Evolutionary conservation across 164 flowering plant species (phyloP), one percentile per base, ranked within the genome.

Genomic region (Amborella trichopoda): DNA sequence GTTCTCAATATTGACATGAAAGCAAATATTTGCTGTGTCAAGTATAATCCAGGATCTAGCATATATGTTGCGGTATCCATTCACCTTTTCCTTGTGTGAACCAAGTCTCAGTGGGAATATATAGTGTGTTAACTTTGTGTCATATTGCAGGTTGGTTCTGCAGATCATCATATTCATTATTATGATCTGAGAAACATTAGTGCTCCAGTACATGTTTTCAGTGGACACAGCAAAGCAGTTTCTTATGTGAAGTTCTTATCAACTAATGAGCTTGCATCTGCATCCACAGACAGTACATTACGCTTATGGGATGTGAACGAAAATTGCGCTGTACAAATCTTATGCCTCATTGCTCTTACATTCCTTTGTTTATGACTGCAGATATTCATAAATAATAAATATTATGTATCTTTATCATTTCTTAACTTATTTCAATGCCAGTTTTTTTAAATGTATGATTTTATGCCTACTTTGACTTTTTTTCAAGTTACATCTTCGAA

Each of bases 231-330:
- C 23, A 93, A 93, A 64, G 69, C 99, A 54, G 99, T 93, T 55
- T 93, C 99, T 3, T 93, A 93, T 62, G 99, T 93, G 53, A 85
- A 93, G 59, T 93, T 93, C 61, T 58, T 93, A 66, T 85, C 99
- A 9, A 73, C 65, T 58, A 54, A 74, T 51, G 99, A 93, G 68
- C 94, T 93, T 54, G 94, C 93, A 28, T 93, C 99, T 54, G 99
- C 99, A 32, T 93, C 99, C 28, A 93, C 95, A 5, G 99, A 93
- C 64, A 83, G 96, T 59, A 93, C 99, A 53, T 58, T 93, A 60
- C 80, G 87, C 23, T 68, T 88, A 55, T 93, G 99, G 99, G 94
- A 93, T 61, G 95, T 88, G 26, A 83, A 79, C 65, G 76, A 85
- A 33, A 79, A 83, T 62, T 23, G 65, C 19, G 77, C 77, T 14